Percentiles rank a stretch among this genome's conserved stretches.
phyloP scores from a whole-genome alignment of 495 filamentous ascomycete genomes.

The Bryoglossum gracile region DNA sequence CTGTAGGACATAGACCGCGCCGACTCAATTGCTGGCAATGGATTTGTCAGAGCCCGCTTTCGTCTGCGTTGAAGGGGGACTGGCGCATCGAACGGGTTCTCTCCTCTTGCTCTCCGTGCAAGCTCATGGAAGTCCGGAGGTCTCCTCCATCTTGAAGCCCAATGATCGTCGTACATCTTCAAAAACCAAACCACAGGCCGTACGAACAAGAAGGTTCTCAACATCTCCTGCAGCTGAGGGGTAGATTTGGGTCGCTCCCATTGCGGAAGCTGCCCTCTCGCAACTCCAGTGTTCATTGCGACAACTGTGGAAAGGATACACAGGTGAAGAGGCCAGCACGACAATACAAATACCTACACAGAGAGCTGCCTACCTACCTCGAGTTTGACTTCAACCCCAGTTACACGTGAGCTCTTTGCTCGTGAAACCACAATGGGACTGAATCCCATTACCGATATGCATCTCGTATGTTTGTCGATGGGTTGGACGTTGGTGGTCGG shows the following conservation, averaged over 20 bases:
- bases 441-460: background rate
- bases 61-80: constrained; percentile 12
- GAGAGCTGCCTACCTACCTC: background rate
- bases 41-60: constrained; percentile 16
- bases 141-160: constrained; percentile 2
- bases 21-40: constrained; percentile 9
- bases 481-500: background rate
- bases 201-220: constrained; percentile 2
- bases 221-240: background rate
- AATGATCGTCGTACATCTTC: constrained; percentile 14
- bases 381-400: background rate
- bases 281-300: background rate
- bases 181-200: constrained; percentile 14
- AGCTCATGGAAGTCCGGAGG: constrained; percentile 15
- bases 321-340: background rate
- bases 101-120: constrained; percentile 1
- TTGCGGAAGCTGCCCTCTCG: background rate
- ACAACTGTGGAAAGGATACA: background rate
- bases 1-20: constrained; percentile 6
- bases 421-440: background rate
- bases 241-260: background rate
- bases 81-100: constrained; percentile 7
- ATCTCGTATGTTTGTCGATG: background rate
- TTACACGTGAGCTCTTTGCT: background rate
- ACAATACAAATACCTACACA: background rate